phyloP scores from a whole-genome alignment of 2,329 filamentous ascomycete species.

The Hymenotorrendiella dingleyae region DNA sequence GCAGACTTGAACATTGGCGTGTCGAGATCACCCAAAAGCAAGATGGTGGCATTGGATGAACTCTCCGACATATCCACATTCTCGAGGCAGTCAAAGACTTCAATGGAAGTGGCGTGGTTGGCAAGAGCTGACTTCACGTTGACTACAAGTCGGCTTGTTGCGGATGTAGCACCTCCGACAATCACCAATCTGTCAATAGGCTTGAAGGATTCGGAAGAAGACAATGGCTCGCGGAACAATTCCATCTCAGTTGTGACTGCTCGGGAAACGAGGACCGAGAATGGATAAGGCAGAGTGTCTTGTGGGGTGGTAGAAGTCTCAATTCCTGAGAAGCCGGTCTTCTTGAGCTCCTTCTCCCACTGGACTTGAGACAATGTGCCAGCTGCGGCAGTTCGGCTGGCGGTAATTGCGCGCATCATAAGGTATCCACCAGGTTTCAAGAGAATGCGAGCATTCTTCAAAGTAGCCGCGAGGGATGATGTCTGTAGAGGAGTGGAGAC shows the following conservation, averaged over 20 bases:
- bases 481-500: conserved; percentile 35
- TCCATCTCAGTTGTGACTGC: conserved; percentile 29
- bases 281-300: conserved; percentile 14
- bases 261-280: conserved; percentile 28
- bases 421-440: conserved; percentile 42
- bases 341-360: conserved; percentile 22
- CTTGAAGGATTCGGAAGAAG: too few relatives aligned
- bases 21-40: conserved; percentile 28
- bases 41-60: conserved; percentile 3
- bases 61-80: not conserved
- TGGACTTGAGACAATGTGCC: too few relatives aligned
- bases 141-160: not conserved
- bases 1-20: conserved; percentile 22
- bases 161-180: conserved; percentile 16
- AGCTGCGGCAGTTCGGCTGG: too few relatives aligned
- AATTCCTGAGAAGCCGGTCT: conserved; percentile 25
- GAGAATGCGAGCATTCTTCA: conserved; percentile 36
- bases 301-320: conserved; percentile 18
- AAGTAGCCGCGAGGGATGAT: conserved; percentile 9
- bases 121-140: not conserved
- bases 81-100: too few relatives aligned
- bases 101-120: not conserved
- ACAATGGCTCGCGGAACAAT: conserved; percentile 27
- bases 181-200: conserved; percentile 17
- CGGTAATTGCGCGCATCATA: conserved; percentile 38